Conservation (phyloP, 345 rosid genomes). For the Melastoma malabathricum region DNA sequence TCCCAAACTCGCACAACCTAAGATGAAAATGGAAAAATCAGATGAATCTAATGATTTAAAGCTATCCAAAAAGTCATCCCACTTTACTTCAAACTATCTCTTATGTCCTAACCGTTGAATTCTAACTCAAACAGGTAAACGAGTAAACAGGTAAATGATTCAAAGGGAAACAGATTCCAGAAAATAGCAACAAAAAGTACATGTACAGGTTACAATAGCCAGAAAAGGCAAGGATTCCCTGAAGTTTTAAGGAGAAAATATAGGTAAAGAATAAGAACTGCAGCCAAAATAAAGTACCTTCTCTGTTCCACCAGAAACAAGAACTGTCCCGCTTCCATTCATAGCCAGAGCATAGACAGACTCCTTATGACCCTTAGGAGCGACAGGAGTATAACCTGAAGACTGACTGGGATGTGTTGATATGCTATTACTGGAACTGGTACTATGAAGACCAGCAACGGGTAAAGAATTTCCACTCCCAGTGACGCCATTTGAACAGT, state of each 20-base stretch:
- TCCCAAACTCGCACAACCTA: conserved; percentile 99
- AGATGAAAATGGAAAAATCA: conserved; percentile 7
- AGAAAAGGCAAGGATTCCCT: no score
- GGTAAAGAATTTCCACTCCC: conserved; percentile 48
- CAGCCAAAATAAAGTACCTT: conserved; percentile 39
- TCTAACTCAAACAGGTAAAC: no score
- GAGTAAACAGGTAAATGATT: no score
- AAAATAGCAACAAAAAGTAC: no score
- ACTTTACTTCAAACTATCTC: no score
- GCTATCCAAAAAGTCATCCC: no score
- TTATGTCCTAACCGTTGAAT: no score
- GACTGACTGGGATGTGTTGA: conserved; percentile 54
- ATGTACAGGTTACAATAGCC: no score
- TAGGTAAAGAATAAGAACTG: not conserved
- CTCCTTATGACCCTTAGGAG: conserved; percentile 99
- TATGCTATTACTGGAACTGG: conserved; percentile 74
- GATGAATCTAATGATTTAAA: not conserved
- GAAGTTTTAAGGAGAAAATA: no score
- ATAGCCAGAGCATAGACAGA: conserved; percentile 97
- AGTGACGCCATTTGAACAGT: conserved; percentile 52
- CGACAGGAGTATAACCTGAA: conserved; percentile 62
- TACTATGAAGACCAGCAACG: conserved; percentile 59
- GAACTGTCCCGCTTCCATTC: conserved; percentile 82
- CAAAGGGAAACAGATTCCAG: no score
- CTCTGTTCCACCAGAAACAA: conserved; percentile 99